Percentiles rank a stretch among this genome's conserved stretches.
Conservation (phyloP, 805 yeast species). For the Saccharomycopsis babjevae region DNA sequence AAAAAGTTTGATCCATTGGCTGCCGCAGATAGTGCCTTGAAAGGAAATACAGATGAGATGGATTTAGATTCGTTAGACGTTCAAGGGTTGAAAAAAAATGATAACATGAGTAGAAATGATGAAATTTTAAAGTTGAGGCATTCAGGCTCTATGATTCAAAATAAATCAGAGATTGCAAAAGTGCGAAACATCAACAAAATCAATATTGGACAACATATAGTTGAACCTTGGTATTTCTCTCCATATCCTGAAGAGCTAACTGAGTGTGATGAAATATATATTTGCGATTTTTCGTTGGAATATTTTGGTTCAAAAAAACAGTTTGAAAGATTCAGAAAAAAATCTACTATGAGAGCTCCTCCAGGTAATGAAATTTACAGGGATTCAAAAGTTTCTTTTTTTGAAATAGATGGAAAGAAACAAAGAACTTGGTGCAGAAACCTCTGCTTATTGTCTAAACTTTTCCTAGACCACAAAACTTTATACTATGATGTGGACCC, state of each 20-base stretch:
- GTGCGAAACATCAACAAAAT: constrained; percentile 75
- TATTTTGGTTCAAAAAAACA: constrained; percentile 85
- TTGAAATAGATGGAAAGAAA: constrained; percentile 93
- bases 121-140: constrained; percentile 88
- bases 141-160: constrained; percentile 96
- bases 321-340: constrained; percentile 82
- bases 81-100: constrained; percentile 60
- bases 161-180: constrained; percentile 73
- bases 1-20: constrained; percentile 18
- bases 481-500: constrained; percentile 98
- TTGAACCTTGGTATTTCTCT: constrained; percentile 98
- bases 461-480: constrained; percentile 92
- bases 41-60: constrained; percentile 50
- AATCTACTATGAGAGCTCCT: constrained; percentile 87
- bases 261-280: constrained; percentile 80
- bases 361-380: constrained; percentile 98
- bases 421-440: constrained; percentile 98
- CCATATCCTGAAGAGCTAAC: constrained; percentile 95
- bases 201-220: constrained; percentile 79
- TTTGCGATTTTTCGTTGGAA: constrained; percentile 83
- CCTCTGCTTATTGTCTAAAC: constrained; percentile 77
- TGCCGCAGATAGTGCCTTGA: constrained; percentile 14
- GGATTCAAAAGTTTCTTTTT: constrained; percentile 85
- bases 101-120: constrained; percentile 75
- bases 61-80: constrained; percentile 79